Conservation (phyloP, 1,139 yeast genomes). For the Trichomonascaceae sp. region DNA sequence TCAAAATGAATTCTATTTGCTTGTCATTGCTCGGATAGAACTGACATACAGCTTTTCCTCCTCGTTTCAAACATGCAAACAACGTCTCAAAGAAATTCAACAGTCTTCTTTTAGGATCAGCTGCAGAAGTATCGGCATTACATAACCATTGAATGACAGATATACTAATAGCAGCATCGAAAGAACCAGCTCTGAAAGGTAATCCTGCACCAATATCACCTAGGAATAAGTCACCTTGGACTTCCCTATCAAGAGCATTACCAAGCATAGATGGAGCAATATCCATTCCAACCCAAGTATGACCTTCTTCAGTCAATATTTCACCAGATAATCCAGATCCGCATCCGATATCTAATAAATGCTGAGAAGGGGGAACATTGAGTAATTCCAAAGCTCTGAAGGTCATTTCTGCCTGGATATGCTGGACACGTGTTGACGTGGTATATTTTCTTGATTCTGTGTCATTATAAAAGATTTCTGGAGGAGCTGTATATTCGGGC, state of each 20-base stretch:
- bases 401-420: conserved; percentile 97
- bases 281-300: conserved; percentile 95
- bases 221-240: conserved; percentile 86
- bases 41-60: conserved; percentile 96
- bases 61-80: conserved; percentile 79
- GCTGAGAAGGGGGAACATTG: conserved; percentile 61
- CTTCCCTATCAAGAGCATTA: conserved; percentile 83
- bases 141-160: conserved; percentile 98
- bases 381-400: conserved; percentile 83
- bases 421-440: conserved; percentile 90
- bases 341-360: conserved; percentile 87
- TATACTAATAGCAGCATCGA: conserved; percentile 94
- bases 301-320: conserved; percentile 88
- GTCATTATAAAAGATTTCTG: conserved; percentile 91
- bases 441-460: conserved; percentile 86
- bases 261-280: conserved; percentile 95
- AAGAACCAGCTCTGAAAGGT: conserved; percentile 93
- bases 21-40: conserved; percentile 89
- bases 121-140: conserved; percentile 80
- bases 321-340: conserved; percentile 97
- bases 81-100: conserved; percentile 80
- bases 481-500: conserved; percentile 97
- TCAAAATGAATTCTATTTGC: conserved; percentile 70
- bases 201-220: conserved; percentile 93
- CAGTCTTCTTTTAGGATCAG: conserved; percentile 83